Evolutionary conservation across 2,329 filamentous ascomycete species (phyloP).

Genomic region (Fusarium sp.): DNA sequence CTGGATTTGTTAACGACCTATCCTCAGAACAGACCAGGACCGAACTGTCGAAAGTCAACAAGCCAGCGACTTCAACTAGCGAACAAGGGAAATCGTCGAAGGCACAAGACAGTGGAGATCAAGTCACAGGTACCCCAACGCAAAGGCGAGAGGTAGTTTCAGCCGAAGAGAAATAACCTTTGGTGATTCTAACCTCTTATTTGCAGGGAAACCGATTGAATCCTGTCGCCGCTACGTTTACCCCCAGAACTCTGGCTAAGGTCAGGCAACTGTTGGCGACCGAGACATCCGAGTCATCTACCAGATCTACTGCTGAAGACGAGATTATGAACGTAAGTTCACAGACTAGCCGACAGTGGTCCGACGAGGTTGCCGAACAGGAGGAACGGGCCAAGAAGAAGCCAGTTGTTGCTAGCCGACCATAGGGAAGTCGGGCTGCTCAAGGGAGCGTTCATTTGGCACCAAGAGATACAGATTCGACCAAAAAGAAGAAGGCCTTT

Average conservation of each 20-base stretch:
- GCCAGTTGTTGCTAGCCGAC: constrained; percentile 3
- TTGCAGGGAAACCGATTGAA: constrained; percentile 66
- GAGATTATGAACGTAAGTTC: constrained; percentile 21
- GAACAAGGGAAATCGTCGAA: constrained; percentile 44
- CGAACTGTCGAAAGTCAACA: constrained; percentile 53
- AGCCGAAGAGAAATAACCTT: constrained; percentile 47
- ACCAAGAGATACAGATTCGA: constrained; percentile 7
- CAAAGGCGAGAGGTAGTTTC: constrained; percentile 65
- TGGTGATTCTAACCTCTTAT: constrained; percentile 57
- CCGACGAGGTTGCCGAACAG: constrained; percentile 49
- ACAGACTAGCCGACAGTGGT: constrained; percentile 45
- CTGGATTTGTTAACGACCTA: constrained; percentile 54
- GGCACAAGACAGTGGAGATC: constrained; percentile 37
- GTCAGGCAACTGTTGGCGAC: constrained; percentile 20
- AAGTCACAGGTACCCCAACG: constrained; percentile 51
- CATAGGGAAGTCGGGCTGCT: constrained; percentile 20
- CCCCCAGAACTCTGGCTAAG: constrained; percentile 55
- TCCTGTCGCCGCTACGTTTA: constrained; percentile 67
- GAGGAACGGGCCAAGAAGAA: constrained; percentile 29
- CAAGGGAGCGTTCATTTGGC: neutral
- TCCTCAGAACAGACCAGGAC: constrained; percentile 53
- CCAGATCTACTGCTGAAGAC: constrained; percentile 16
- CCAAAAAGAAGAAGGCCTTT: constrained; percentile 39
- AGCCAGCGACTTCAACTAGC: constrained; percentile 38
- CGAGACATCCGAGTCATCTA: constrained; percentile 30